These are phyloP conservation scores for Citrus hindsii DNA, from an alignment of 345 rosid genomes.

Conservation along the genomic window DNA sequence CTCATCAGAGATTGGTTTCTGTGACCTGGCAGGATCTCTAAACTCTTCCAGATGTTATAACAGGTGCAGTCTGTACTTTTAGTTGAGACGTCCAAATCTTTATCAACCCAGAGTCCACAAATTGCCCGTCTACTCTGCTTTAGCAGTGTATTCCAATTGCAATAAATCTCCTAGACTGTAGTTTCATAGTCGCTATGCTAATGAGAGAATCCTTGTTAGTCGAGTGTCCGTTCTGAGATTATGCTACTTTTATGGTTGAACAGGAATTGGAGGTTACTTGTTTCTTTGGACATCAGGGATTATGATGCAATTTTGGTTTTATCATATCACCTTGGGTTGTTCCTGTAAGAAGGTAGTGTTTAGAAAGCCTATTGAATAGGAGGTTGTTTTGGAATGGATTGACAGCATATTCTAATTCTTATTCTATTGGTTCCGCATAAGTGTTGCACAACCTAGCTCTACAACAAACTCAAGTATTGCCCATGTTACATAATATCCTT, in stretches of 20 bases:
- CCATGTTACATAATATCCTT: not conserved
- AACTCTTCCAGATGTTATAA: not conserved
- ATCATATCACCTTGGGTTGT: not conserved
- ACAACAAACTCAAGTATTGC: not conserved
- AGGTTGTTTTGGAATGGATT: not conserved
- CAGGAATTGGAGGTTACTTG: not conserved
- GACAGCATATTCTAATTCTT: not conserved
- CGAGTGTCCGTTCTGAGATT: not conserved
- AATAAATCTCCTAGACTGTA: not conserved
- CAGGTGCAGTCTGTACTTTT: not conserved
- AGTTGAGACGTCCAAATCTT: not conserved
- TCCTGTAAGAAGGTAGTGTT: not conserved
- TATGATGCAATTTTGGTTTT: not conserved
- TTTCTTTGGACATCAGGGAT: not conserved
- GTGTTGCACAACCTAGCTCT: not conserved
- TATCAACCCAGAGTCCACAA: not conserved
- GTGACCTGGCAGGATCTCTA: not conserved
- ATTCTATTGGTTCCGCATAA: not conserved
- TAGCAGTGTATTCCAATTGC: not conserved
- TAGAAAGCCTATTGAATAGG: not conserved
- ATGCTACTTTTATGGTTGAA: not conserved
- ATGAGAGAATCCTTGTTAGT: not conserved
- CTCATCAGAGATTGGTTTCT: not conserved
- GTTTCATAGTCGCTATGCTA: not conserved
- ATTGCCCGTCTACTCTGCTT: not conserved